These are phyloP conservation scores for Phalaenopsis equestris DNA, from an alignment of 106 monocot genomes.

Conservation along the genomic window DNA sequence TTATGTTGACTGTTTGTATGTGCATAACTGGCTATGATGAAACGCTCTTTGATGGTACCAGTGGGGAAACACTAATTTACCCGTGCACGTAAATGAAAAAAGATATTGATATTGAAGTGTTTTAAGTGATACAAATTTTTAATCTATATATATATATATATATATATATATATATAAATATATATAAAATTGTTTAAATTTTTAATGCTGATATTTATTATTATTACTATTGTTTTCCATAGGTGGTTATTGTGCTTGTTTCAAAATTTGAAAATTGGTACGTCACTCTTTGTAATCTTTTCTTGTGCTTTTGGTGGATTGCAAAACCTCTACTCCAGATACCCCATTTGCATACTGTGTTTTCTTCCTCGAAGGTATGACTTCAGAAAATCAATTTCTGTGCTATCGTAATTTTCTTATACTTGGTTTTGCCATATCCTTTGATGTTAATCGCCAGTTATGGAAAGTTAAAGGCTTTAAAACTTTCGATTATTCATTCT, in stretches of 20 bases:
- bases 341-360: conserved; percentile 43
- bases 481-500: neutral
- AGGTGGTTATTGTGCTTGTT: conserved; percentile 44
- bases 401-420: neutral
- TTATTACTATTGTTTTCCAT: neutral
- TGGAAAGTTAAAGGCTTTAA: neutral
- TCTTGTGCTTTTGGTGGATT: conserved; percentile 86
- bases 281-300: conserved; percentile 41
- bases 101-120: no score
- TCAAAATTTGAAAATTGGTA: conserved; percentile 36
- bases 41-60: no score
- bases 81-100: no score
- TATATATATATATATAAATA: neutral
- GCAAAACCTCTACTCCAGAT: conserved; percentile 49
- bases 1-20: no score
- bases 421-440: neutral
- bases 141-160: no score
- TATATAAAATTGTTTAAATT: neutral
- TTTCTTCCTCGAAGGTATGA: conserved; percentile 61
- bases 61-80: no score
- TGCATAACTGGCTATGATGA: no score
- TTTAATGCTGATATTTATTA: conserved; percentile 7
- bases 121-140: no score
- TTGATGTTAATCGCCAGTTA: neutral
- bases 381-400: neutral